Percentiles rank a stretch among this genome's conserved stretches.
These are phyloP conservation scores for Neolentinus lepideus DNA, from an alignment of 1,284 basidiomycete species.

Conservation along the genomic window DNA sequence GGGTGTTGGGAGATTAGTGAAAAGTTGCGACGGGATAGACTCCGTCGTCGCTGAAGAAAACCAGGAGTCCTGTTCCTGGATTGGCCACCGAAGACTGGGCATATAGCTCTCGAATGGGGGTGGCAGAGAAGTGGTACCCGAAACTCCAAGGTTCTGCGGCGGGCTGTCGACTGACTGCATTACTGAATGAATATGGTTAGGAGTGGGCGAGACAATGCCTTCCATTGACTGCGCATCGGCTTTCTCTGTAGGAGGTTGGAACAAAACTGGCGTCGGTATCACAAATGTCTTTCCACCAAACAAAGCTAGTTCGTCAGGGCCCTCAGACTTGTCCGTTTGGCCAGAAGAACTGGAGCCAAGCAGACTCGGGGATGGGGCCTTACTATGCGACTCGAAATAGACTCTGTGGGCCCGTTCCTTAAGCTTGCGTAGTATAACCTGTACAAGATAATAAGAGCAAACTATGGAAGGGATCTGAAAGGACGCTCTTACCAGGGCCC, in stretches of 20 bases:
- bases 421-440: not conserved
- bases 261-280: slow-evolving; percentile 3
- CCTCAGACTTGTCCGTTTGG: slow-evolving; percentile 1
- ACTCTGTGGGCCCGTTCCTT: not conserved
- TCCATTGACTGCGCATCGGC: not conserved
- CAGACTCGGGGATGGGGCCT: not conserved
- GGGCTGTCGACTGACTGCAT: no score
- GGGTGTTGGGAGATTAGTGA: not conserved
- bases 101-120: not conserved
- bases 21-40: not conserved
- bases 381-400: not conserved
- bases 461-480: not conserved
- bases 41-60: not conserved
- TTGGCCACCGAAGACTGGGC: not conserved
- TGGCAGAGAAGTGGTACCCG: not conserved
- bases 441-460: not conserved
- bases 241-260: slow-evolving; percentile 9
- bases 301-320: slow-evolving; percentile 10
- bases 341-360: not conserved
- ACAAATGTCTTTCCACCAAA: slow-evolving; percentile 10
- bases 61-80: not conserved
- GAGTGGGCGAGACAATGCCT: no score
- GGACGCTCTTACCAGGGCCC: slow-evolving; percentile 14
- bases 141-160: not conserved
- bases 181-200: no score